These are phyloP conservation scores for Pseudonitzschia pungens DNA, from an alignment of 108 stramenopile genomes.

Conservation along the genomic window DNA sequence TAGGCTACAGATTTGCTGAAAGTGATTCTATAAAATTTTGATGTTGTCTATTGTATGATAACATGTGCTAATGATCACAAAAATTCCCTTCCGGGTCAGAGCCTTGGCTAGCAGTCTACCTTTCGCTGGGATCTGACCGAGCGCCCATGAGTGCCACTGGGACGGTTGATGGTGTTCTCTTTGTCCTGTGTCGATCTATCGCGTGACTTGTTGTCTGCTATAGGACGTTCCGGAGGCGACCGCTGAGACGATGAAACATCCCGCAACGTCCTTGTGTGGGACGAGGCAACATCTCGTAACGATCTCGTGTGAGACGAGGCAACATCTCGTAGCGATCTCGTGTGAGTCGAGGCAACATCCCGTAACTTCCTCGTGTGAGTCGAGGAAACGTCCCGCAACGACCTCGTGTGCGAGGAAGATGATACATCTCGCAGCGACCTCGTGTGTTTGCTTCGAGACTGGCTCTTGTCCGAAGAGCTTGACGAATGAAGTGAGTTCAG, in stretches of 20 bases:
- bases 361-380: not conserved
- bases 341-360: not conserved
- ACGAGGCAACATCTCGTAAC: not conserved
- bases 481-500: constrained; percentile 58
- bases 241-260: constrained; percentile 1
- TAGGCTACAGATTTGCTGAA: too few relatives aligned
- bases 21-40: too few relatives aligned
- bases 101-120: not conserved
- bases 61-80: not conserved
- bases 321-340: not conserved
- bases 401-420: not conserved
- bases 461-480: not conserved
- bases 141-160: not conserved
- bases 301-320: not conserved
- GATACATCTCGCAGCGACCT: not conserved
- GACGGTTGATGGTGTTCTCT: not conserved
- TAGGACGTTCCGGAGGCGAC: not conserved
- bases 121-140: not conserved
- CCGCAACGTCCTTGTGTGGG: not conserved
- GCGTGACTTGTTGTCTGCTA: not conserved
- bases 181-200: not conserved
- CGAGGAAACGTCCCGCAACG: not conserved
- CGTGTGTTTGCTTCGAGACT: not conserved
- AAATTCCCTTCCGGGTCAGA: not conserved
- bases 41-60: not conserved